Conservation (phyloP, 2,329 filamentous ascomycete species). For the Sporothrix pallida region DNA sequence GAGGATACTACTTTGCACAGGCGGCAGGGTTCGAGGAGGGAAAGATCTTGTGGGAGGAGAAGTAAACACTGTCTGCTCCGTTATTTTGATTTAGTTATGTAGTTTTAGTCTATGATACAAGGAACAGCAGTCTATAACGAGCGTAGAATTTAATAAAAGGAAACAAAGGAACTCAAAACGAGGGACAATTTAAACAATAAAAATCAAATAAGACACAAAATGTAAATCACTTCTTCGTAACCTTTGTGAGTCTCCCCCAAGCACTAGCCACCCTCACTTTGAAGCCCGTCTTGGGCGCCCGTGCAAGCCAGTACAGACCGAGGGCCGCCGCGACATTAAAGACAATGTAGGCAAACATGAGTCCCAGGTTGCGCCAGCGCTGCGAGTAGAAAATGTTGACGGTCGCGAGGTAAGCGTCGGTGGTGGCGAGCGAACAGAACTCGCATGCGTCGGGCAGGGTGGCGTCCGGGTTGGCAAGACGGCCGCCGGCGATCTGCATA, state of each 20-base stretch:
- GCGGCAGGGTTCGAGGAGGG: conserved; percentile 45
- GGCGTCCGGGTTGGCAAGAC: conserved; percentile 64
- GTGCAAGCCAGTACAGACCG: conserved; percentile 34
- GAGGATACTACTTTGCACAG: conserved; percentile 45
- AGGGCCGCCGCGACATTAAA: conserved; percentile 60
- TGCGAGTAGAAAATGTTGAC: conserved; percentile 58
- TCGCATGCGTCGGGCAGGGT: conserved; percentile 58
- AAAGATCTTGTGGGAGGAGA: conserved; percentile 37
- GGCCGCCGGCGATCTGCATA: conserved; percentile 57
- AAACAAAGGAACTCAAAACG: no score
- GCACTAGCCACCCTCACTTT: background rate
- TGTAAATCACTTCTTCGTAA: no score
- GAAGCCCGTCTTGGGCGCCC: conserved; percentile 30
- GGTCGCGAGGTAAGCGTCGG: conserved; percentile 62
- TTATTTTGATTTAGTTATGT: no score
- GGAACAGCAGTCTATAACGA: no score
- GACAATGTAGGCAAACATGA: conserved; percentile 69
- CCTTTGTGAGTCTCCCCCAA: no score
- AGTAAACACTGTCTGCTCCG: background rate
- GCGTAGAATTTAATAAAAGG: no score
- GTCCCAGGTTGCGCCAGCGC: conserved; percentile 72
- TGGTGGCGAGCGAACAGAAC: conserved; percentile 69
- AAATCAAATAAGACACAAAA: no score
- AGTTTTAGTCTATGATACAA: no score
- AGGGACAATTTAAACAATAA: no score